Conservation (phyloP, 1,139 yeast species). For the Wickerhamomyces sp. region DNA sequence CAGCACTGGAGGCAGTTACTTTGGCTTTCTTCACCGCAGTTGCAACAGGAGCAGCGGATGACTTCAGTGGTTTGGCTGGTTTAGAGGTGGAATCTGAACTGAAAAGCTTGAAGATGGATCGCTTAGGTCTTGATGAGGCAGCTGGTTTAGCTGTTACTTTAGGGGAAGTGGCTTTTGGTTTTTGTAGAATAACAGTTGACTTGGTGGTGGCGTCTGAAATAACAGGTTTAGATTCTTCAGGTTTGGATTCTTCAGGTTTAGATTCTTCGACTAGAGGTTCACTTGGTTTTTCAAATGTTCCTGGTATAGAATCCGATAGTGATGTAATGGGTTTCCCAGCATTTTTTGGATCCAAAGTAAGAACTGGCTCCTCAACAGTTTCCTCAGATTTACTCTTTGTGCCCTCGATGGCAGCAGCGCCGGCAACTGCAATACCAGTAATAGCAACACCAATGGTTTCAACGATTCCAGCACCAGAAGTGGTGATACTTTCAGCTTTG, state of each 20-base stretch:
- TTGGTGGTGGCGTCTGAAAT: background rate
- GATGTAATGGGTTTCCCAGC: background rate
- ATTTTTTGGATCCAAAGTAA: conserved; percentile 8
- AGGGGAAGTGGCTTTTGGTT: too few species aligned
- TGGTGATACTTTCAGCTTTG: too few species aligned
- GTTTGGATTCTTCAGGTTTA: background rate
- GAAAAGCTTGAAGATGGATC: conserved; percentile 3
- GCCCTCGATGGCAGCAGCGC: background rate
- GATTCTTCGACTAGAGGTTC: background rate
- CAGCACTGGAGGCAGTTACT: background rate
- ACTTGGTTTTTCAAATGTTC: background rate
- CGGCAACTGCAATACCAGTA: background rate
- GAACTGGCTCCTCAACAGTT: background rate
- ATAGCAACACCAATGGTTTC: background rate
- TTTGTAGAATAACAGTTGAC: background rate
- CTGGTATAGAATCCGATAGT: background rate
- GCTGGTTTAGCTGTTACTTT: background rate
- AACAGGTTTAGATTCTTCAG: background rate
- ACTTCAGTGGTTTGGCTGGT: background rate
- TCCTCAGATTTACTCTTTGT: background rate
- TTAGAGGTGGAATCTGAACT: background rate
- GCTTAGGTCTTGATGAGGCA: background rate
- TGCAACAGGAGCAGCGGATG: background rate
- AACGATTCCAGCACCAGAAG: background rate
- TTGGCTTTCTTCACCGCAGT: conserved; percentile 1